A percentile compares a stretch with the other conserved stretches of the same genome.
phyloP scores from a whole-genome alignment of 2,329 filamentous ascomycete species.

The Penicillium sp. region DNA sequence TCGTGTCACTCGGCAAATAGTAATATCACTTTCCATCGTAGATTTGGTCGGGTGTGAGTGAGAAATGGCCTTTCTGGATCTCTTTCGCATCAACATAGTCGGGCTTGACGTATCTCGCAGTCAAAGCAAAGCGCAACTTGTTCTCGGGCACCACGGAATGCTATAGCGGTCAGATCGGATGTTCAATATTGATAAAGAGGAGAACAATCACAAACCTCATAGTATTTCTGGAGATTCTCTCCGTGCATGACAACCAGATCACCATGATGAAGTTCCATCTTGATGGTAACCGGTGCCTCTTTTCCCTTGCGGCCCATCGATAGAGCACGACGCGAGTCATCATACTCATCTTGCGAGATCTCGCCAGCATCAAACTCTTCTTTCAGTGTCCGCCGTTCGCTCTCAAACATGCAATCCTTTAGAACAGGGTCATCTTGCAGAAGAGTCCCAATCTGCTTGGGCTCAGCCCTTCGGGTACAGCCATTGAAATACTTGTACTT shows the following conservation, averaged over 20 bases:
- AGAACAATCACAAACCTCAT: slow-evolving; percentile 40
- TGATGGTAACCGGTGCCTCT: slow-evolving; percentile 36
- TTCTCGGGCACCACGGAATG: slow-evolving; percentile 32
- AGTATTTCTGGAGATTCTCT: slow-evolving; percentile 52
- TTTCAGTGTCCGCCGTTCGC: slow-evolving; percentile 26
- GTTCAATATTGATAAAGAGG: not conserved
- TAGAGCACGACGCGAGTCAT: slow-evolving; percentile 23
- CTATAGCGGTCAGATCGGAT: slow-evolving; percentile 16
- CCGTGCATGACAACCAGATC: slow-evolving; percentile 60
- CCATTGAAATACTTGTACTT: slow-evolving; percentile 50
- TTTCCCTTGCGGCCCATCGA: slow-evolving; percentile 24
- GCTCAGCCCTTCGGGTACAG: slow-evolving; percentile 12
- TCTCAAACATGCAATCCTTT: slow-evolving; percentile 27
- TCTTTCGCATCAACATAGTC: slow-evolving; percentile 22
- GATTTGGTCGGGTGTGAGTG: slow-evolving; percentile 22
- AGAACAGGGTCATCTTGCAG: slow-evolving; percentile 33
- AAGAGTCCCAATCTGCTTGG: slow-evolving; percentile 1
- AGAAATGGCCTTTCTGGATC: slow-evolving; percentile 29
- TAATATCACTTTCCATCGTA: slow-evolving; percentile 30
- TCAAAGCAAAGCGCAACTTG: slow-evolving; percentile 37
- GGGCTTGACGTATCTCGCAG: slow-evolving; percentile 33
- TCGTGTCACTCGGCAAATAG: not conserved
- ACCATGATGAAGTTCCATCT: slow-evolving; percentile 52
- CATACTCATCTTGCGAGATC: slow-evolving; percentile 24
- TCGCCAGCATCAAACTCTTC: slow-evolving; percentile 13